Percentiles rank a stretch among this genome's conserved stretches.
Evolutionary conservation across 2,329 filamentous ascomycete genomes (phyloP).

Genomic region (Colletotrichum shisoi): DNA sequence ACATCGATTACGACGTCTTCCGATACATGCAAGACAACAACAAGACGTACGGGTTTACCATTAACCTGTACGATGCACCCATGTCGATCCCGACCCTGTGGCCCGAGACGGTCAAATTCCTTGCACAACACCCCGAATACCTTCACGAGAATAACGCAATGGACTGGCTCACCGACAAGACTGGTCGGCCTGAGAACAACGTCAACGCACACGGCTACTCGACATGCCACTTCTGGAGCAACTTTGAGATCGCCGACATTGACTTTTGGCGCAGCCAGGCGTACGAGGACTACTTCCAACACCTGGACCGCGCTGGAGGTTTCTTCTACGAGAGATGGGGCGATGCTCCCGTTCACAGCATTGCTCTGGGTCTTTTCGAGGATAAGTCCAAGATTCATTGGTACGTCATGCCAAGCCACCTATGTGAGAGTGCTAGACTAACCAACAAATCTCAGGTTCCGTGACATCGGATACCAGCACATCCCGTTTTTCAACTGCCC

Average conservation of each 20-base stretch:
- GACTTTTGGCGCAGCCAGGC: constrained; percentile 88
- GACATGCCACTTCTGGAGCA: constrained; percentile 99
- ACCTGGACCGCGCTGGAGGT: constrained; percentile 89
- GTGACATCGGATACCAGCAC: constrained; percentile 97
- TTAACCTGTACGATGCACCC: constrained; percentile 93
- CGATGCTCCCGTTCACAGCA: constrained; percentile 95
- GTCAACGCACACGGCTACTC: constrained; percentile 88
- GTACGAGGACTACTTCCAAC: constrained; percentile 96
- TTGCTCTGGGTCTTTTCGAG: constrained; percentile 90
- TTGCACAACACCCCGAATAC: constrained; percentile 83
- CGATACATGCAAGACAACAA: constrained; percentile 98
- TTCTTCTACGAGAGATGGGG: constrained; percentile 99
- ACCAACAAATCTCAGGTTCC: constrained; percentile 73
- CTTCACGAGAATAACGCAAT: constrained; percentile 85
- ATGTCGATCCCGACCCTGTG: constrained; percentile 86
- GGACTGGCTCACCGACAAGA: constrained; percentile 83
- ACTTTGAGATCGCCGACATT: constrained; percentile 96
- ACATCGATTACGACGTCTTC: constrained; percentile 98
- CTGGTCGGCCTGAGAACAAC: constrained; percentile 80
- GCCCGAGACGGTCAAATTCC: constrained; percentile 94
- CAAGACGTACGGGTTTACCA: constrained; percentile 98
- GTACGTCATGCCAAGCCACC: constrained; percentile 59
- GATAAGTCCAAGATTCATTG: constrained; percentile 92
- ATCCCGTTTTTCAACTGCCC: constrained; percentile 99
- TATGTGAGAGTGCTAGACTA: constrained; percentile 20